Evolutionary conservation across 257 asterid genomes (phyloP).

Genomic region (Vinca minor): DNA sequence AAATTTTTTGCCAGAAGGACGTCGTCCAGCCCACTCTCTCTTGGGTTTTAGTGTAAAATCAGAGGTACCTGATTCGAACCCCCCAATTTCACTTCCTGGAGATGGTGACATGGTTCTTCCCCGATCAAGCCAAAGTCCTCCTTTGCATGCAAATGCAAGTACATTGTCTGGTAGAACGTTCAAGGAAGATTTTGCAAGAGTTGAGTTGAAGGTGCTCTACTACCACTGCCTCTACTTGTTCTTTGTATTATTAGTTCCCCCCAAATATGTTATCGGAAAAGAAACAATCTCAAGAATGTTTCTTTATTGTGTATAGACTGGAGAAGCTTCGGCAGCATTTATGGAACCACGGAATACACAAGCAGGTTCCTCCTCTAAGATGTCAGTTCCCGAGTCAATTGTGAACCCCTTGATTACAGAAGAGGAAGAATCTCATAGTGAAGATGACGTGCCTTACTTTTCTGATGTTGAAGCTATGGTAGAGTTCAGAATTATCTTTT

Average conservation of each 20-base stretch:
- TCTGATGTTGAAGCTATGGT: conserved; percentile 98
- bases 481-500: conserved; percentile 22
- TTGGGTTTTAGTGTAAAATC: conserved; percentile 30
- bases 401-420: conserved; percentile 45
- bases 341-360: conserved; percentile 32
- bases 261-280: not conserved
- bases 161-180: conserved; percentile 26
- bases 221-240: too few species aligned
- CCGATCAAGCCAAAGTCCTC: conserved; percentile 32
- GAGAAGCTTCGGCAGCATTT: conserved; percentile 30
- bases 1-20: conserved; percentile 28
- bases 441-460: conserved; percentile 80
- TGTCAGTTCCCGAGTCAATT: conserved; percentile 30
- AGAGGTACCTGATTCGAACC: conserved; percentile 34
- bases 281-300: conserved; percentile 12
- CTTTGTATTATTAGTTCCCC: conserved; percentile 10
- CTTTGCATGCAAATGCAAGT: conserved; percentile 29
- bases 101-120: conserved; percentile 29
- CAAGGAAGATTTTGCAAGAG: conserved; percentile 39
- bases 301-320: conserved; percentile 35
- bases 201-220: conserved; percentile 39
- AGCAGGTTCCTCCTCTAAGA: conserved; percentile 32
- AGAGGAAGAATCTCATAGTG: conserved; percentile 56
- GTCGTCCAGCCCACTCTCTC: conserved; percentile 21
- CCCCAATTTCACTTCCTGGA: conserved; percentile 31